Evolutionary conservation across 1,284 basidiomycete genomes (phyloP), one percentile per base, ranked within the genome.

Genomic region (Inonotus obliquus): DNA sequence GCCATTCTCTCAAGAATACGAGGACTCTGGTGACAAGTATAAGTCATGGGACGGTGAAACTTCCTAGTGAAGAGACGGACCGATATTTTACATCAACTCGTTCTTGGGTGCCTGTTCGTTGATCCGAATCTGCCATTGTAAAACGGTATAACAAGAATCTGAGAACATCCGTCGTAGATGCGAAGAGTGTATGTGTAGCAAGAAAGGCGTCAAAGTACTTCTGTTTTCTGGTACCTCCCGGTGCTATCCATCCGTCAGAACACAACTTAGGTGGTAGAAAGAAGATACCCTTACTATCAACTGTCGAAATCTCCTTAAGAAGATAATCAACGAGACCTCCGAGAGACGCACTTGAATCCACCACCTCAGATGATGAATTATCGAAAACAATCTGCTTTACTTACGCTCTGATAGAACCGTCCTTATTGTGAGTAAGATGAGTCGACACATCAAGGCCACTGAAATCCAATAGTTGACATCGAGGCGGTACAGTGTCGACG

Each of bases 241-340:
- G 19, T 3, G 13, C 3, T 23, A 17, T 37, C 19, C 35, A 9
- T 32, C 32, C 4, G 9, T 32, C 9, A 32, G 32, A 32, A 32
- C 32, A 32, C 32, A 4, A 9, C 32, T 32, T 32, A 9, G 32
- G 9, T 9, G 32, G 9, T 32, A 9, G 9, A 32, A 32, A 32
- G 32, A 32, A 32, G 9, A 4, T 32, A 21, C 7, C 10, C 32
- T 54, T 35, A 58, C 32, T 47, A 13, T 39, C 60, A 74, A 73
- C 71, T 56, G 32, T 32, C 32, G 32, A 32, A 9, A 72, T 74
- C 56, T 73, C 69, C 19, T 66, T 69, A 52, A 77, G 72, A 49
- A 79, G 65, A 37, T 72, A 70, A 21, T 77, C 72, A 2, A 79
- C 69, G 25, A 80, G 65, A 14, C 75, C 78, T 63, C 76, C 72